phyloP scores from a whole-genome alignment of 495 filamentous ascomycete genomes.

The Neohortaea acidophila region DNA sequence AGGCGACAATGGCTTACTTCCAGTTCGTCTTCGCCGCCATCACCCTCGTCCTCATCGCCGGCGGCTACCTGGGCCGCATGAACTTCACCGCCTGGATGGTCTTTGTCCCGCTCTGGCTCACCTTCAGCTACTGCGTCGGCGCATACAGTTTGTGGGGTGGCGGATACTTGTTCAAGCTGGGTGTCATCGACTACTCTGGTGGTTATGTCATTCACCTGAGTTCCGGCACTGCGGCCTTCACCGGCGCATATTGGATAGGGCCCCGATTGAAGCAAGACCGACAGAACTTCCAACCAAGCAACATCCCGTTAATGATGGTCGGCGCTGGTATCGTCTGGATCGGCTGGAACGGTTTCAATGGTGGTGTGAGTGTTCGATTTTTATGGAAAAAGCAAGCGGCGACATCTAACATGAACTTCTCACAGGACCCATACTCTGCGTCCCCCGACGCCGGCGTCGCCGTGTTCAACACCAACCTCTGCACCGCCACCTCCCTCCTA shows the following conservation, averaged over 20 bases:
- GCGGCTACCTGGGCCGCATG: conserved; percentile 37
- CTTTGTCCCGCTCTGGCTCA: conserved; percentile 43
- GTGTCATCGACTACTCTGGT: conserved; percentile 43
- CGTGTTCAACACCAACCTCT: conserved; percentile 42
- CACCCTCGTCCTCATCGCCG: conserved; percentile 38
- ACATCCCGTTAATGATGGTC: no score
- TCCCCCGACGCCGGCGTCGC: conserved; percentile 41
- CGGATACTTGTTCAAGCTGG: conserved; percentile 36
- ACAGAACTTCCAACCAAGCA: no score
- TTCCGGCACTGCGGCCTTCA: conserved; percentile 41
- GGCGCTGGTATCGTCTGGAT: no score
- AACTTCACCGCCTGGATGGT: conserved; percentile 43
- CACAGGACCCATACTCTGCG: conserved; percentile 36
- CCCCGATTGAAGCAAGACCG: no score
- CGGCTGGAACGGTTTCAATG: no score
- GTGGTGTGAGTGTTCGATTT: conserved; percentile 34
- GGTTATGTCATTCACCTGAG: conserved; percentile 45
- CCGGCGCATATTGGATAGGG: no score
- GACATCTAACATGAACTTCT: not conserved
- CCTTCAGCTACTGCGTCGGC: conserved; percentile 33
- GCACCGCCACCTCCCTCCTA: conserved; percentile 37
- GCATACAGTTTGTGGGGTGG: conserved; percentile 41
- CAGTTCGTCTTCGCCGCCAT: conserved; percentile 47
- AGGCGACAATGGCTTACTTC: conserved; percentile 45
- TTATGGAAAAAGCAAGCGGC: not conserved